Percentiles rank a stretch among this genome's conserved stretches.
phyloP scores from a whole-genome alignment of 345 rosid genomes.

The Eucalyptus virginea region DNA sequence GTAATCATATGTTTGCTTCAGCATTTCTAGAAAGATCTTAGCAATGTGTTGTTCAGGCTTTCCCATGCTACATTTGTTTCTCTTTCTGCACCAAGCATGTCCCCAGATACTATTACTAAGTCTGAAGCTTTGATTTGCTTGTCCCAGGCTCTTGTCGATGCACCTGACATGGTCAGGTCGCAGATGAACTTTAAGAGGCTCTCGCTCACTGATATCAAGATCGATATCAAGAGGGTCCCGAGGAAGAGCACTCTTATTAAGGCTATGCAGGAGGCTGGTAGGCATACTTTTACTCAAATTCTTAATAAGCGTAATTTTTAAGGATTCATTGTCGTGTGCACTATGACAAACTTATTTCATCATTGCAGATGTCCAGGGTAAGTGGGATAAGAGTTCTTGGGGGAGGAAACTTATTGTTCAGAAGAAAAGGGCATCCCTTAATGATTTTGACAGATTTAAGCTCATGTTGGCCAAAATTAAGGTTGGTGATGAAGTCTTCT shows the following conservation, averaged over 20 bases:
- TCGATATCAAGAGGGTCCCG: constrained; percentile 66
- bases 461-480: constrained; percentile 83
- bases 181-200: constrained; percentile 87
- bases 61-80: background rate
- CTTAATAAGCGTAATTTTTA: background rate
- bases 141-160: constrained; percentile 67
- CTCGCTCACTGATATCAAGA: constrained; percentile 57
- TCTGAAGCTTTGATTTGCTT: background rate
- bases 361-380: constrained; percentile 56
- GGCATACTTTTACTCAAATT: background rate
- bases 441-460: constrained; percentile 80
- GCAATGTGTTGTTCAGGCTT: background rate
- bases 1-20: background rate
- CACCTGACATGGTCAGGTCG: constrained; percentile 75
- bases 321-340: background rate
- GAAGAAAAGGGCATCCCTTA: constrained; percentile 64
- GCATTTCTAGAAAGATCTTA: background rate
- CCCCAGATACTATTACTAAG: background rate
- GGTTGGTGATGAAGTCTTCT: constrained; percentile 14
- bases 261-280: constrained; percentile 86
- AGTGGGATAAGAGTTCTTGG: constrained; percentile 89
- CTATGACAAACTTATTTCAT: background rate
- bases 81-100: background rate
- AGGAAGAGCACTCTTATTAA: constrained; percentile 66
- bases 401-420: constrained; percentile 74